Evolutionary conservation across 2,329 filamentous ascomycete species (phyloP).

Genomic region (Neofusicoccum kwambonambiense): DNA sequence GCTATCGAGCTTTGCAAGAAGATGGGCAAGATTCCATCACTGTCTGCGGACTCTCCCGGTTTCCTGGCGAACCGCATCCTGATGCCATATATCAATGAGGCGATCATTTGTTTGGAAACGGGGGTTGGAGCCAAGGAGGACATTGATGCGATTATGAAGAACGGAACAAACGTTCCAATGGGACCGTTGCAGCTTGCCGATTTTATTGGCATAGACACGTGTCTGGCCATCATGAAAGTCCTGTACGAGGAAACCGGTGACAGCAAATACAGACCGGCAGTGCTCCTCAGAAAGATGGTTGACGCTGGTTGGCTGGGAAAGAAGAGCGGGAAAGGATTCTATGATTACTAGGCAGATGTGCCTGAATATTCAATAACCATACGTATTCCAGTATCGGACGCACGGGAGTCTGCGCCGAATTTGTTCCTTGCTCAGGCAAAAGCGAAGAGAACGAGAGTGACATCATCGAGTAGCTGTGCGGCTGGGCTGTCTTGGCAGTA

Average conservation of each 20-base stretch:
- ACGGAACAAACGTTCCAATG: slow-evolving; percentile 98
- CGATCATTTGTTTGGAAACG: slow-evolving; percentile 92
- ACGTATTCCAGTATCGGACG: neutral
- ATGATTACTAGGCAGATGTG: slow-evolving; percentile 66
- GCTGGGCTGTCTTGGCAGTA: neutral
- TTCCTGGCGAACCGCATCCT: slow-evolving; percentile 96
- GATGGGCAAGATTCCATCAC: slow-evolving; percentile 90
- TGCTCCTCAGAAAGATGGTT: slow-evolving; percentile 90
- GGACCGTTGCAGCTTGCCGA: slow-evolving; percentile 90
- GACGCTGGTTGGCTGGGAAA: slow-evolving; percentile 97
- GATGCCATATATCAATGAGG: slow-evolving; percentile 99
- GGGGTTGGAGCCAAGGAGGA: slow-evolving; percentile 84
- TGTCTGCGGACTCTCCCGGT: slow-evolving; percentile 85
- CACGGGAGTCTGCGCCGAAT: neutral
- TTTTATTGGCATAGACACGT: slow-evolving; percentile 96
- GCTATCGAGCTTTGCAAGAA: slow-evolving; percentile 82
- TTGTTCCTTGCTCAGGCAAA: neutral
- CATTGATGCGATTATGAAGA: slow-evolving; percentile 99
- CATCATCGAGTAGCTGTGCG: slow-evolving; percentile 11
- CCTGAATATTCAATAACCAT: neutral
- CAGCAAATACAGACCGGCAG: slow-evolving; percentile 89
- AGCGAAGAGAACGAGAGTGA: neutral
- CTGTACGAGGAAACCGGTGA: slow-evolving; percentile 88
- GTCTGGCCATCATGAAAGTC: slow-evolving; percentile 95
- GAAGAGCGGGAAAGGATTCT: slow-evolving; percentile 96